Conservation (phyloP, 139 green algal species). For the Chlamydomonas sp. region DNA sequence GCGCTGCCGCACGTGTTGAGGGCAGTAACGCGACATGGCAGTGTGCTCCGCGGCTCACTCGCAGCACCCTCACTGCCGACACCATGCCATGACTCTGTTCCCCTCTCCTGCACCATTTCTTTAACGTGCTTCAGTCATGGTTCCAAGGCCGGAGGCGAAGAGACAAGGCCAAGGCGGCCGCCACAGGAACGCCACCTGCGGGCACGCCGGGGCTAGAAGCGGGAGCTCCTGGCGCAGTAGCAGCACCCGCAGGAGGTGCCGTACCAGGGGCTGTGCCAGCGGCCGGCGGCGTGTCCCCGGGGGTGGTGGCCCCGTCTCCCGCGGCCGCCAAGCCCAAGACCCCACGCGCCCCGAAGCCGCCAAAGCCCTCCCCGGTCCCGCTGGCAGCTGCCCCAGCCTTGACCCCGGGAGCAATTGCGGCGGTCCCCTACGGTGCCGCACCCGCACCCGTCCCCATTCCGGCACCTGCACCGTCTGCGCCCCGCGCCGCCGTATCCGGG, state of each 20-base stretch:
- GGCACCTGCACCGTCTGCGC: no score
- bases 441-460: neutral
- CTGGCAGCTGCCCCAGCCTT: neutral
- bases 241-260: constrained; percentile 19
- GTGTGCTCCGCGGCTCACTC: no score
- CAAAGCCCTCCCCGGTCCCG: neutral
- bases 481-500: neutral
- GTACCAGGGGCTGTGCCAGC: neutral
- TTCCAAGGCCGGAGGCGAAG: constrained; percentile 73
- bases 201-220: neutral
- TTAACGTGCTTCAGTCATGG: constrained; percentile 64
- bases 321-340: constrained; percentile 4
- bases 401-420: no score
- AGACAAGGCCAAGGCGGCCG: constrained; percentile 55
- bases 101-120: neutral
- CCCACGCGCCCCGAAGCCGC: neutral
- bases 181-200: neutral
- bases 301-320: neutral
- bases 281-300: neutral
- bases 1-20: no score
- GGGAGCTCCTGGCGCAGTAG: neutral
- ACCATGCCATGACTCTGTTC: neutral
- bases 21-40: no score
- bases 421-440: neutral
- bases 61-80: no score